A percentile compares a stretch with the other conserved stretches of the same genome.
Evolutionary conservation across 495 filamentous ascomycete species (phyloP).

Genomic region (Venustampulla echinocandica): DNA sequence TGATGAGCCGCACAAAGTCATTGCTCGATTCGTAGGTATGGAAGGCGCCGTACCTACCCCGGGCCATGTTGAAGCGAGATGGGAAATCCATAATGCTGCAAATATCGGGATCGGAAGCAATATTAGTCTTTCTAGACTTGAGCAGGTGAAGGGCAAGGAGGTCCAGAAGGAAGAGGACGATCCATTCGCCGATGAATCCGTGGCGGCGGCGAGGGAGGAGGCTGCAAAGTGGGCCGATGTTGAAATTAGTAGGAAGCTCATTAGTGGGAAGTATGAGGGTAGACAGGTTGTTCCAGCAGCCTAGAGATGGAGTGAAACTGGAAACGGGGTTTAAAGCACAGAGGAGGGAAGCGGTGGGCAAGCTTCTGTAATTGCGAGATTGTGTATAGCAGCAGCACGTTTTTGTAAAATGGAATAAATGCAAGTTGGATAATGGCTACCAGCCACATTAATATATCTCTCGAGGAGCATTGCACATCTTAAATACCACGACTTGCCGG

Average conservation of each 20-base stretch:
- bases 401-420: no score
- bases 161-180: slow-evolving; percentile 10
- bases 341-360: no score
- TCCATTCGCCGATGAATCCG: slow-evolving; percentile 23
- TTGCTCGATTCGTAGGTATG: slow-evolving; percentile 65
- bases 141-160: slow-evolving; percentile 20
- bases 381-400: no score
- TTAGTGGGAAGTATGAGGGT: slow-evolving; percentile 70
- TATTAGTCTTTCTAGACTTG: slow-evolving; percentile 17
- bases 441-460: no score
- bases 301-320: no score
- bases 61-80: slow-evolving; percentile 70
- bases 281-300: background rate
- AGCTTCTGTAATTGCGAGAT: no score
- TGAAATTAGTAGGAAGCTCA: slow-evolving; percentile 59
- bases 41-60: slow-evolving; percentile 68
- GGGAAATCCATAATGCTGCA: slow-evolving; percentile 42
- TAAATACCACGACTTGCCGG: no score
- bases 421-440: no score
- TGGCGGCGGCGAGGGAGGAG: slow-evolving; percentile 25
- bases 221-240: slow-evolving; percentile 63
- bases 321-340: no score
- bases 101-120: slow-evolving; percentile 9
- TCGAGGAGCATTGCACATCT: no score
- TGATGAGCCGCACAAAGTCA: slow-evolving; percentile 52